Conservation (phyloP, 2,329 filamentous ascomycete species). For the Aspergillus novofumigatus region DNA sequence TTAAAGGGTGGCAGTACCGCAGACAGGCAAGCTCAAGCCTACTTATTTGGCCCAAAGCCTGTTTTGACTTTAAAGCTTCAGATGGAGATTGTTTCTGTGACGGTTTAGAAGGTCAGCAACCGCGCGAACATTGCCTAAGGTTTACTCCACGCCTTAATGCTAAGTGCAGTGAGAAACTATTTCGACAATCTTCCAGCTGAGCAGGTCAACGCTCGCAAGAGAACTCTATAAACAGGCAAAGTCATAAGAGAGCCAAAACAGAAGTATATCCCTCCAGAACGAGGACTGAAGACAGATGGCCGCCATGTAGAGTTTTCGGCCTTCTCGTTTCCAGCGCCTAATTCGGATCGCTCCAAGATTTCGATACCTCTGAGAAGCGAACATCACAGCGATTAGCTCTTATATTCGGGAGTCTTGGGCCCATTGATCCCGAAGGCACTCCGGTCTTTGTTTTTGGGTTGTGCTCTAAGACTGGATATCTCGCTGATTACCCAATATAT, state of each 20-base stretch:
- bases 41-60: background rate
- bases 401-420: background rate
- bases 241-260: background rate
- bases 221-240: background rate
- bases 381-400: background rate
- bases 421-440: background rate
- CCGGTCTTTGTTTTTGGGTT: background rate
- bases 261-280: background rate
- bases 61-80: background rate
- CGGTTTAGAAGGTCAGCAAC: background rate
- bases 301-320: background rate
- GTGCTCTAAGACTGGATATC: background rate
- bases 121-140: background rate
- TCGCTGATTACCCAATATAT: background rate
- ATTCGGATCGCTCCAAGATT: background rate
- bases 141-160: background rate
- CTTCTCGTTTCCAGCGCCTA: background rate
- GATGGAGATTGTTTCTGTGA: background rate
- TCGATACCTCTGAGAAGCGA: background rate
- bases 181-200: background rate
- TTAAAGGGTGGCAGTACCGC: background rate
- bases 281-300: background rate
- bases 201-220: background rate
- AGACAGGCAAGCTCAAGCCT: background rate
- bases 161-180: background rate